These are phyloP conservation scores for Cyclocybe aegerita DNA, from an alignment of 768 basidiomycete genomes.

Conservation along the genomic window DNA sequence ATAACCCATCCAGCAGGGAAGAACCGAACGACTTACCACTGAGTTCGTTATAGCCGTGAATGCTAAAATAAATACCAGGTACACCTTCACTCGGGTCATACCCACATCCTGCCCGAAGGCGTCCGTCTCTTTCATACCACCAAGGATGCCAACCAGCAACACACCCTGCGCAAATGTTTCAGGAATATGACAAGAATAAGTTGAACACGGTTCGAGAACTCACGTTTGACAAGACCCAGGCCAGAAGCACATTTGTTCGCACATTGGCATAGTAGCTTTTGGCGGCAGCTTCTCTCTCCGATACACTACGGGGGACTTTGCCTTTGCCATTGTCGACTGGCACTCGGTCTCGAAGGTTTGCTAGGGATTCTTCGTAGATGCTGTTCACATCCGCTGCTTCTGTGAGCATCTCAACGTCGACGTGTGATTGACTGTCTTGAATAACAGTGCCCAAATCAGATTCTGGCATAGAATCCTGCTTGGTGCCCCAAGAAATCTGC, in stretches of 20 bases:
- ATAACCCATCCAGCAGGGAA: neutral
- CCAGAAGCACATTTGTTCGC: slow-evolving; percentile 76
- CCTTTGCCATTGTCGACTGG: slow-evolving; percentile 27
- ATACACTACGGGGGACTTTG: slow-evolving; percentile 34
- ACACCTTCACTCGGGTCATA: slow-evolving; percentile 63
- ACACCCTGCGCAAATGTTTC: slow-evolving; percentile 48
- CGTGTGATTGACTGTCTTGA: slow-evolving; percentile 77
- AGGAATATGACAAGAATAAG: neutral
- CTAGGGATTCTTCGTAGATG: slow-evolving; percentile 81
- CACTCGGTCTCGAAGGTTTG: slow-evolving; percentile 52
- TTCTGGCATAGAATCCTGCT: slow-evolving; percentile 74
- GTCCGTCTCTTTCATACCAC: slow-evolving; percentile 50
- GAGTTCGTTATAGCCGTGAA: slow-evolving; percentile 80
- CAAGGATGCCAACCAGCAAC: slow-evolving; percentile 67
- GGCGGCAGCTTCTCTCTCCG: slow-evolving; percentile 71
- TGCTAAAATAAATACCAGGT: slow-evolving; percentile 76
- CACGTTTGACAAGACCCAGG: slow-evolving; percentile 87
- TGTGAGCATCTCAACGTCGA: slow-evolving; percentile 84
- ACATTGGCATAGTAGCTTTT: slow-evolving; percentile 89
- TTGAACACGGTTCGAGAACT: slow-evolving; percentile 8
- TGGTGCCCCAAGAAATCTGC: slow-evolving; percentile 95
- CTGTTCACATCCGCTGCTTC: slow-evolving; percentile 81
- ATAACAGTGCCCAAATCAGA: slow-evolving; percentile 82
- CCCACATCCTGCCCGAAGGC: slow-evolving; percentile 56
- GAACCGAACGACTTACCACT: slow-evolving; percentile 37